phyloP scores from a whole-genome alignment of 1,284 basidiomycete species.

The Caloboletus firmus region DNA sequence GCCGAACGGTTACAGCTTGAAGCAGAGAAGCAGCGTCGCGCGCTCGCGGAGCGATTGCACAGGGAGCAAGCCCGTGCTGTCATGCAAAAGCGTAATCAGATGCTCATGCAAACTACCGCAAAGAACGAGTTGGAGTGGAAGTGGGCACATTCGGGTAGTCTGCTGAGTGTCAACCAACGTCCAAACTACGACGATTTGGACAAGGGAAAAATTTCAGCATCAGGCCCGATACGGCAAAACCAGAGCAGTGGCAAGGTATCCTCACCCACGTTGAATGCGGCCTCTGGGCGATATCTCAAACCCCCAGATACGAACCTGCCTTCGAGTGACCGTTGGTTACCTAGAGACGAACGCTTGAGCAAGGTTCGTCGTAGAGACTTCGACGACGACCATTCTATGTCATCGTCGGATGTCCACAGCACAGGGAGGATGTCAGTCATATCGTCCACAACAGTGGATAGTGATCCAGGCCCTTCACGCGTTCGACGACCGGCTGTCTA shows the following conservation, averaged over 20 bases:
- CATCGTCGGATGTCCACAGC: slow-evolving; percentile 80
- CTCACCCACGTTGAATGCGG: slow-evolving; percentile 53
- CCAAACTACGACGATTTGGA: slow-evolving; percentile 37
- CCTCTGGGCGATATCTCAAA: slow-evolving; percentile 54
- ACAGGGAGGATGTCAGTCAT: slow-evolving; percentile 67
- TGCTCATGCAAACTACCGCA: slow-evolving; percentile 58
- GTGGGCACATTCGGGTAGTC: slow-evolving; percentile 40
- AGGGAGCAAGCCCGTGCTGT: slow-evolving; percentile 92
- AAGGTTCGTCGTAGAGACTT: slow-evolving; percentile 82
- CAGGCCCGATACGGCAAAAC: slow-evolving; percentile 61
- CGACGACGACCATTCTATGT: slow-evolving; percentile 89
- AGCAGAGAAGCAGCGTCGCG: slow-evolving; percentile 85
- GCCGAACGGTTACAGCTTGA: slow-evolving; percentile 82
- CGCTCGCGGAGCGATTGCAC: slow-evolving; percentile 70
- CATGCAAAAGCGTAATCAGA: slow-evolving; percentile 86
- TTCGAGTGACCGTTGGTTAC: slow-evolving; percentile 52
- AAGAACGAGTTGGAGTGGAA: slow-evolving; percentile 61
- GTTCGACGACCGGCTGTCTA: slow-evolving; percentile 60
- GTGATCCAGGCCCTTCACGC: slow-evolving; percentile 77
- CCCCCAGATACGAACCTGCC: slow-evolving; percentile 37
- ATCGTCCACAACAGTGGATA: slow-evolving; percentile 78
- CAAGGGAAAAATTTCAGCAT: slow-evolving; percentile 51
- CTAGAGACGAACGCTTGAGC: slow-evolving; percentile 57
- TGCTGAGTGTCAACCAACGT: slow-evolving; percentile 38
- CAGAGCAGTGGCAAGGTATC: slow-evolving; percentile 39